Conservation (phyloP, 2,329 filamentous ascomycete genomes). For the Aspergillus fumigatus region DNA sequence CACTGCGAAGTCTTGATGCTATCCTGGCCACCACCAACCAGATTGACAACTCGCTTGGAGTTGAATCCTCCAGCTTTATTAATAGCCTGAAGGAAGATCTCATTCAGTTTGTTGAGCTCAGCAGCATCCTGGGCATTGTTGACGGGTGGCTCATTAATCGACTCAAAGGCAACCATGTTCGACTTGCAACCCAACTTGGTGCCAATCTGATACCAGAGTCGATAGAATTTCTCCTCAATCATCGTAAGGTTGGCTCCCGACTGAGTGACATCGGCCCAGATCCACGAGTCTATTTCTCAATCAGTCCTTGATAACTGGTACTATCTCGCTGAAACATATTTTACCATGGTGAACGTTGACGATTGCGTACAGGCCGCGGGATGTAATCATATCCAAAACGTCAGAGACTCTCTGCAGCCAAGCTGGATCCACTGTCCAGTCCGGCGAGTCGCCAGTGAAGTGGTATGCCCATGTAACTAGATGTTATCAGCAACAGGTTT, state of each 20-base stretch:
- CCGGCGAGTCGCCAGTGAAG: slow-evolving; percentile 46
- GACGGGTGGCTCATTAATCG: slow-evolving; percentile 57
- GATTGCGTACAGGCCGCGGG: slow-evolving; percentile 49
- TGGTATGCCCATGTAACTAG: slow-evolving; percentile 57
- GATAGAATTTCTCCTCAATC: slow-evolving; percentile 55
- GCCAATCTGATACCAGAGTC: slow-evolving; percentile 56
- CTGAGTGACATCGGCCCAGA: slow-evolving; percentile 52
- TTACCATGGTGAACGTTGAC: slow-evolving; percentile 55
- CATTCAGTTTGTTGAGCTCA: slow-evolving; percentile 53
- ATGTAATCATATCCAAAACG: slow-evolving; percentile 54
- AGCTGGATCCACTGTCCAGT: slow-evolving; percentile 50
- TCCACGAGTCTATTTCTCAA: slow-evolving; percentile 44
- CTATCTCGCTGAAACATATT: neutral
- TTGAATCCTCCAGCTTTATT: slow-evolving; percentile 54
- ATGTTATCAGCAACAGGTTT: slow-evolving; percentile 2
- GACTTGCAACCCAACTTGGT: slow-evolving; percentile 52
- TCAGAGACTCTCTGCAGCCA: slow-evolving; percentile 57
- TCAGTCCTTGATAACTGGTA: neutral
- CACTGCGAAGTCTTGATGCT: slow-evolving; percentile 50
- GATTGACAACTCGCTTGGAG: slow-evolving; percentile 50
- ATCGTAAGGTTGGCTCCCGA: slow-evolving; percentile 44
- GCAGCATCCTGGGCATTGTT: slow-evolving; percentile 48
- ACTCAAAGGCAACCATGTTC: slow-evolving; percentile 52
- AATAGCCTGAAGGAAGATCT: slow-evolving; percentile 53
- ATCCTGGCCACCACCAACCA: slow-evolving; percentile 51